phyloP scores from a whole-genome alignment of 2,329 filamentous ascomycete genomes.

The Neoscytalidium dimidiatum region DNA sequence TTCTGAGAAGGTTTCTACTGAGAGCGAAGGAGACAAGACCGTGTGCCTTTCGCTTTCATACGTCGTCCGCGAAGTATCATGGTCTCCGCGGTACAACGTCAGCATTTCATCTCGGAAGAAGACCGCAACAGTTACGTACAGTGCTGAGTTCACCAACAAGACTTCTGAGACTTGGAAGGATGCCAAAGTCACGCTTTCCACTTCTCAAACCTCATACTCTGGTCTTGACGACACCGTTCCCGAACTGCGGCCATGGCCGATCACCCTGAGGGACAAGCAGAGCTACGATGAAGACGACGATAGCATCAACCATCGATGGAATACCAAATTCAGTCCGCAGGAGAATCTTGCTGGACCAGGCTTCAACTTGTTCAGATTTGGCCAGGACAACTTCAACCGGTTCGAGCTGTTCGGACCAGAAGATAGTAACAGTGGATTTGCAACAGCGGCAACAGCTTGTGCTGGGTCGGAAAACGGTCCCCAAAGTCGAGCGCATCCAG shows the following conservation, averaged over 20 bases:
- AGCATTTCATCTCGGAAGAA: constrained; percentile 54
- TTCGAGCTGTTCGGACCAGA: constrained; percentile 25
- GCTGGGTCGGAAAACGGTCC: too few relatives aligned
- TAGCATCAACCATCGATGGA: neutral
- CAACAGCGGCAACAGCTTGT: neutral
- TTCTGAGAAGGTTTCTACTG: neutral
- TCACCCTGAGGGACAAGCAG: constrained; percentile 47
- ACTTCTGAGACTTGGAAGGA: constrained; percentile 66
- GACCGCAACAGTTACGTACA: constrained; percentile 59
- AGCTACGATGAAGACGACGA: constrained; percentile 24
- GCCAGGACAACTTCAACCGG: constrained; percentile 24
- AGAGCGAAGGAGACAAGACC: constrained; percentile 7
- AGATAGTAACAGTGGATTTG: constrained; percentile 2
- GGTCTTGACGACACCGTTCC: constrained; percentile 59
- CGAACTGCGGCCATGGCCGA: constrained; percentile 57
- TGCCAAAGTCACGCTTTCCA: constrained; percentile 63
- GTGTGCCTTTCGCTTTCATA: constrained; percentile 56
- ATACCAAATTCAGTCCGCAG: constrained; percentile 25
- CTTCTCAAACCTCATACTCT: constrained; percentile 61
- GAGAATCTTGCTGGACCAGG: constrained; percentile 21
- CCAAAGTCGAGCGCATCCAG: neutral
- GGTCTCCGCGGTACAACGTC: constrained; percentile 54
- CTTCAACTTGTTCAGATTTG: neutral
- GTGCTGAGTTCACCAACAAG: constrained; percentile 62
- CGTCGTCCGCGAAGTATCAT: constrained; percentile 59